Evolutionary conservation across 2,329 filamentous ascomycete genomes (phyloP).

Genomic region (Penicillium sp.): DNA sequence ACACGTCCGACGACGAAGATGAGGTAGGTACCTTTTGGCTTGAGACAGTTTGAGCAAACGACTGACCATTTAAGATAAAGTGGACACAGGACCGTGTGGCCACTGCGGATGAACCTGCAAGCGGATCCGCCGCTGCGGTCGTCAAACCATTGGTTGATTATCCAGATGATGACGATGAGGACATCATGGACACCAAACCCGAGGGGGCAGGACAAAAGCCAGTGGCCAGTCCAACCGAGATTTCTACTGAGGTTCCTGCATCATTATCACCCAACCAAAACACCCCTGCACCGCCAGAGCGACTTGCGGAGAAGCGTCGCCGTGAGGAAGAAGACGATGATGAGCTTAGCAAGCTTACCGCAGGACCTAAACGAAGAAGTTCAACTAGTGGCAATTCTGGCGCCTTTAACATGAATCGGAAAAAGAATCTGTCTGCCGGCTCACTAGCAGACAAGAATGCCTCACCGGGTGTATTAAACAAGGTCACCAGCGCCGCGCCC

Average conservation of each 20-base stretch:
- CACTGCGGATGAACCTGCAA: conserved; percentile 41
- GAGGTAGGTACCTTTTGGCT: conserved; percentile 43
- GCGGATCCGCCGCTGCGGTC: conserved; percentile 59
- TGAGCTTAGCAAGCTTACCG: conserved; percentile 77
- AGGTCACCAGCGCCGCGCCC: conserved; percentile 23
- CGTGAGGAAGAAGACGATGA: conserved; percentile 88
- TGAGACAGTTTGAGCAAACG: background rate
- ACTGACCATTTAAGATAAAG: conserved; percentile 18
- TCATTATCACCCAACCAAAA: conserved; percentile 26
- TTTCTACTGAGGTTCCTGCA: conserved; percentile 27
- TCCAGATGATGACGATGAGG: conserved; percentile 81
- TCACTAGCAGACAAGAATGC: conserved; percentile 29
- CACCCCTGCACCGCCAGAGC: conserved; percentile 54
- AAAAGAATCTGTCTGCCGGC: conserved; percentile 31
- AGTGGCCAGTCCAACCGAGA: conserved; percentile 22
- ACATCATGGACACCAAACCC: conserved; percentile 57
- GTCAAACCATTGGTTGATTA: conserved; percentile 84
- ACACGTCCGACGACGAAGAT: conserved; percentile 81
- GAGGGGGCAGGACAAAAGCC: conserved; percentile 31
- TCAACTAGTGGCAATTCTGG: conserved; percentile 39
- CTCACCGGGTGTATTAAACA: conserved; percentile 14
- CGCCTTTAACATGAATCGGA: conserved; percentile 33
- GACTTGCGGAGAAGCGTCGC: conserved; percentile 81
- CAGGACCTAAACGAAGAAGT: conserved; percentile 46
- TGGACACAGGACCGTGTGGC: conserved; percentile 38